These are phyloP conservation scores for Aspergillus ochraceus DNA, from an alignment of 2,329 filamentous ascomycete genomes.

Conservation along the genomic window DNA sequence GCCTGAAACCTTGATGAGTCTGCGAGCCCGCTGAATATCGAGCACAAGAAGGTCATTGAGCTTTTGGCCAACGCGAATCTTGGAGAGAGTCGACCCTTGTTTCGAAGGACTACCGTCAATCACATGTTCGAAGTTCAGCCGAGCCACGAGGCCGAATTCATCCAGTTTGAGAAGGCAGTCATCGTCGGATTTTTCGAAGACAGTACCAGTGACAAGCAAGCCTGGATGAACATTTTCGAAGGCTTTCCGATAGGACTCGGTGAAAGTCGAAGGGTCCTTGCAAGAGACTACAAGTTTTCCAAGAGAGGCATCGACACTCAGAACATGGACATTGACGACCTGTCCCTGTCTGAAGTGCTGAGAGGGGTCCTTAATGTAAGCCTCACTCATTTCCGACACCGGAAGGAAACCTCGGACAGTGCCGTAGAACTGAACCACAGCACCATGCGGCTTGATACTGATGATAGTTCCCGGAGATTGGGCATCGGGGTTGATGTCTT, in stretches of 20 bases:
- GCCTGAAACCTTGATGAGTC: conserved; percentile 73
- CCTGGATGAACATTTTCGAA: conserved; percentile 74
- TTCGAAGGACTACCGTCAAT: conserved; percentile 82
- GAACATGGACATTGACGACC: conserved; percentile 85
- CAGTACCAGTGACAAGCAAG: conserved; percentile 72
- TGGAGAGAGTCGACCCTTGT: conserved; percentile 72
- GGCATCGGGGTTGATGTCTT: conserved; percentile 70
- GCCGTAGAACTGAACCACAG: conserved; percentile 91
- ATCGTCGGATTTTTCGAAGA: conserved; percentile 77
- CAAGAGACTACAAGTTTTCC: conserved; percentile 83
- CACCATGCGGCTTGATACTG: conserved; percentile 74
- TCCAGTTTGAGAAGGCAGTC: conserved; percentile 75
- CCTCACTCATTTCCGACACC: conserved; percentile 96
- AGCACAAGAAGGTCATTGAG: conserved; percentile 80
- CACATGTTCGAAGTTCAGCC: conserved; percentile 74
- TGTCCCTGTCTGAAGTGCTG: conserved; percentile 90
- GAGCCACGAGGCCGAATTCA: conserved; percentile 72
- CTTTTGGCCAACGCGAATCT: conserved; percentile 79
- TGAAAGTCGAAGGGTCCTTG: conserved; percentile 80
- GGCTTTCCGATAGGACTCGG: conserved; percentile 70
- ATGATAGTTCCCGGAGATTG: conserved; percentile 85
- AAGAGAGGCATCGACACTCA: conserved; percentile 72
- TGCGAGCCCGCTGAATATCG: conserved; percentile 78
- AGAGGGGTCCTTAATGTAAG: conserved; percentile 83
- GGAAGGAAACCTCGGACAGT: conserved; percentile 82